Evolutionary conservation across 768 basidiomycete genomes (phyloP), one percentile per base, ranked within the genome.

Genomic region (Lanmaoa rubissima): DNA sequence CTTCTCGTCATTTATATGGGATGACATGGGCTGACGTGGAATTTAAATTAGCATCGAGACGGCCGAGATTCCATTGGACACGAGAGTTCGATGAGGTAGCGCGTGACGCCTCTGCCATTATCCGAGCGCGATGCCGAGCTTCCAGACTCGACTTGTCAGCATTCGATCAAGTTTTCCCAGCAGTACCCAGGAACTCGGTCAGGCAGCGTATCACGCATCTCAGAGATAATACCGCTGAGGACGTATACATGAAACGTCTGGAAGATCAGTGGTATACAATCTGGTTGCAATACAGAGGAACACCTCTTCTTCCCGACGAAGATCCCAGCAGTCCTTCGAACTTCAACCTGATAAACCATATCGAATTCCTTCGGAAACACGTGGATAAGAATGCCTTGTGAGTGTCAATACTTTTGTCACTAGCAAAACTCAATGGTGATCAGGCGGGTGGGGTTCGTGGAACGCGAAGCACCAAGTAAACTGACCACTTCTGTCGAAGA

Each of bases 331-430:
- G 86, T 69, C 74, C 84, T 19, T 81, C 80, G 7, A 82, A 92
- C 45, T 96, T 97, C 65, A 83, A 92, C 67, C 72, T 97, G n/a
- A 75, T 85, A 31, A 78, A 79, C n/a, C 93, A 95, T 64, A 68
- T 97, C 32, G 82, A 86, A 60, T 93, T 93, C 65, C 76, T 98
- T 51, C 82, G 95, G 41, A 78, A 78, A 11, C 82, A 92, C 63
- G 77, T 97, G 32, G 91, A 95, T 68, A 97, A 97, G 73, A 87
- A 85, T 68, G 84, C 87, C 2, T 63, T 97, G 94, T 95, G 65
- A 73, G 92, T 81, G 3, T 36, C 9, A n/a, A 34, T 28, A 50
- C 32, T 13, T 54, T 36, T 26, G 12, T 32, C 14, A 47, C 26
- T 42, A 11, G n/a, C 46, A 47, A 41, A 60, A 34, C 61, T 65